Conservation (phyloP, 257 asterid genomes). For the Solanum medicagineum region DNA sequence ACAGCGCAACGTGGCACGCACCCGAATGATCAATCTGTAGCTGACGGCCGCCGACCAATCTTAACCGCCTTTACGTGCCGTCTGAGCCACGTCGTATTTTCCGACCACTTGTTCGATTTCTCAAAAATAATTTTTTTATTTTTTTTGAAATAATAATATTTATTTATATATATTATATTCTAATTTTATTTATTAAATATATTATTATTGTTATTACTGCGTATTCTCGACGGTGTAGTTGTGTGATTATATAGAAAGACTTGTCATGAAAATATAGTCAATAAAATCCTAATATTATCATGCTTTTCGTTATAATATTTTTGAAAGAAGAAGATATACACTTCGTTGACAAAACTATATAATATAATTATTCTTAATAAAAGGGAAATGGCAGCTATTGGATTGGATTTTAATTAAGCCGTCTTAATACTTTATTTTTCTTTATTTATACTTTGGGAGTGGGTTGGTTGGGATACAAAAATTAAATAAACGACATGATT, state of each 20-base stretch:
- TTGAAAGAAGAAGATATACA: background rate
- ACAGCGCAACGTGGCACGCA: background rate
- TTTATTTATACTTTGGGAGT: background rate
- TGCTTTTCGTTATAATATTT: background rate
- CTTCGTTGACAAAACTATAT: background rate
- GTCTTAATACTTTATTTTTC: background rate
- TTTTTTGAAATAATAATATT: no score
- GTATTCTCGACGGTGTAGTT: no score
- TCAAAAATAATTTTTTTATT: no score
- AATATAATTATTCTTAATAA: background rate
- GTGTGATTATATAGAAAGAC: background rate
- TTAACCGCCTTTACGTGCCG: conserved; percentile 1
- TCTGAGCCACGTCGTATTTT: background rate
- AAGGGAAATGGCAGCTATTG: background rate
- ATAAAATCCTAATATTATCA: background rate
- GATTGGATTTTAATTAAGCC: background rate
- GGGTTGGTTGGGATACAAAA: background rate
- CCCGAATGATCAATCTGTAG: background rate
- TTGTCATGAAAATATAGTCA: background rate
- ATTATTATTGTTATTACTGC: no score
- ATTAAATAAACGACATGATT: background rate
- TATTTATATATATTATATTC: no score
- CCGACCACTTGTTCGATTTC: no score
- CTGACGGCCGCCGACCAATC: background rate
- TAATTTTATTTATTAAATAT: background rate